Evolutionary conservation across 495 filamentous ascomycete genomes (phyloP).

Genomic region (Emericellopsis terricola): DNA sequence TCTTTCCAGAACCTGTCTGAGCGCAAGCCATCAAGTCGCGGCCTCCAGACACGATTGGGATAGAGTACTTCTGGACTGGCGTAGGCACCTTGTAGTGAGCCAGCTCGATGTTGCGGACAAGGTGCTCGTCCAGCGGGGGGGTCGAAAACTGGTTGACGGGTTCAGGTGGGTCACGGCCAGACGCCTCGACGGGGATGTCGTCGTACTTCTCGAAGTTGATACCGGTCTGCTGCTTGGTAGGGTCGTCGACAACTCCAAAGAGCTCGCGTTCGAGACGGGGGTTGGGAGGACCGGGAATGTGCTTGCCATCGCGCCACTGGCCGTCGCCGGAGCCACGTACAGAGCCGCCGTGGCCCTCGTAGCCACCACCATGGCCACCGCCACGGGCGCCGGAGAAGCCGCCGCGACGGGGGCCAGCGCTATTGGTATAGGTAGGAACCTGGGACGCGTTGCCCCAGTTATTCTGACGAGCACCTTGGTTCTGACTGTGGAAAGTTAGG

Average conservation of each 20-base stretch:
- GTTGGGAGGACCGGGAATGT: conserved; percentile 77
- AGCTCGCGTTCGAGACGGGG: conserved; percentile 84
- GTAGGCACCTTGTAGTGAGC: conserved; percentile 89
- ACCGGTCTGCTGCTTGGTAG: conserved; percentile 83
- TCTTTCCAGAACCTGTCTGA: conserved; percentile 98
- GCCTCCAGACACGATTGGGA: conserved; percentile 90
- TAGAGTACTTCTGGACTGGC: conserved; percentile 95
- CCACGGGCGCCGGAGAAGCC: conserved; percentile 32
- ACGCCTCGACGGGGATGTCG: conserved; percentile 95
- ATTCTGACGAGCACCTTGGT: conserved; percentile 19
- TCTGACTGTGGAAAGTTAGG: conserved; percentile 8
- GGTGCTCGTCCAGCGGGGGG: conserved; percentile 83
- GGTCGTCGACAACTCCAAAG: conserved; percentile 85
- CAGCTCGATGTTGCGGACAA: conserved; percentile 78
- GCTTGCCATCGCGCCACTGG: conserved; percentile 92
- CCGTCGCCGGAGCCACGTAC: conserved; percentile 80
- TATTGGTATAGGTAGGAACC: conserved; percentile 5
- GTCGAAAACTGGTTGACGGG: conserved; percentile 79
- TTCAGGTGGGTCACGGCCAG: conserved; percentile 84
- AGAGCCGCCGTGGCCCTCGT: conserved; percentile 29
- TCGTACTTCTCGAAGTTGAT: conserved; percentile 99
- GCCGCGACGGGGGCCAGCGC: conserved; percentile 53
- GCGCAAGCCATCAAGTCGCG: conserved; percentile 98
- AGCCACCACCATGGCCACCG: conserved; percentile 26
- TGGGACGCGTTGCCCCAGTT: conserved; percentile 6